A percentile compares a stretch with the other conserved stretches of the same genome.
phyloP scores from a whole-genome alignment of 129 eudicot genomes.

The Apium graveolens region DNA sequence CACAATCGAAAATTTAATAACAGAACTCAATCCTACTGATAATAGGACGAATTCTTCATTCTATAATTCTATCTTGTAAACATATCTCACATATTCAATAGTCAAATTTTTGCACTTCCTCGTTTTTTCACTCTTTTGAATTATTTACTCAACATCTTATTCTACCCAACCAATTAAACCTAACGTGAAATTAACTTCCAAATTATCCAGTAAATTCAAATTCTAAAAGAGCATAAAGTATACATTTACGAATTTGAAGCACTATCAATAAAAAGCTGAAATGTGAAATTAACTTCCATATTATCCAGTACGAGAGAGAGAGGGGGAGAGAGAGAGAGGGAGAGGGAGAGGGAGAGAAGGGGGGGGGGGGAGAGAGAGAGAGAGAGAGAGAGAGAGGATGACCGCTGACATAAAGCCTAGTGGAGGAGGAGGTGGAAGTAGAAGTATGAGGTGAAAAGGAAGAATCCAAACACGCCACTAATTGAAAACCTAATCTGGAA shows the following conservation, averaged over 20 bases:
- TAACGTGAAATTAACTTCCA: background rate
- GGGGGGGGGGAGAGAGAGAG: background rate
- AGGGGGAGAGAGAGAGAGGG: conserved; percentile 6
- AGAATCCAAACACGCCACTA: conserved; percentile 25
- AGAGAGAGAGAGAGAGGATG: conserved; percentile 7
- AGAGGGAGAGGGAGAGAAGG: no score
- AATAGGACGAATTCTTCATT: no score
- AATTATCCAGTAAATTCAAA: background rate
- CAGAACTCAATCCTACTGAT: background rate
- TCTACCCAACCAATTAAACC: background rate
- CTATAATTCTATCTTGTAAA: background rate
- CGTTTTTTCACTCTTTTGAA: background rate
- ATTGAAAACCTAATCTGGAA: conserved; percentile 4
- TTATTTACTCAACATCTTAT: background rate
- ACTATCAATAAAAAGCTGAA: background rate
- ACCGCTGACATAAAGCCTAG: conserved; percentile 85
- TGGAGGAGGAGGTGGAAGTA: conserved; percentile 30
- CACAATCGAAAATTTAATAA: background rate
- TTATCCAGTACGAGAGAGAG: background rate
- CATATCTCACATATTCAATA: background rate
- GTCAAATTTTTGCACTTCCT: background rate
- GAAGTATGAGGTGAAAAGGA: conserved; percentile 17
- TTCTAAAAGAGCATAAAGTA: background rate
- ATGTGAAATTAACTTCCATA: background rate
- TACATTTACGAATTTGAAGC: background rate